Percentiles rank a stretch among this genome's conserved stretches.
Conservation (phyloP, 345 rosid species). For the Brassica cretica region DNA sequence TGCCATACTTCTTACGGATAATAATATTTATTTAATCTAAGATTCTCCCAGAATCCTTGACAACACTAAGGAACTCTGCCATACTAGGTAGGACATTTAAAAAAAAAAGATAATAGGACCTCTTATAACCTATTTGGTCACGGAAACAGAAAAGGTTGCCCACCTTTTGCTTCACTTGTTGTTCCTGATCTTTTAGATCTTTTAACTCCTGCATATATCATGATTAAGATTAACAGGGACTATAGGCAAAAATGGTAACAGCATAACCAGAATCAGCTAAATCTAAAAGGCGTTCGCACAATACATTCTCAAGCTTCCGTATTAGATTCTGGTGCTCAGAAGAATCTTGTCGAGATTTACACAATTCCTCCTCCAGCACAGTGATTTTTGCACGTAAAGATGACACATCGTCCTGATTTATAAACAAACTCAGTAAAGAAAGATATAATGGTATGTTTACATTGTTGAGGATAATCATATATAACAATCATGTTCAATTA, state of each 20-base stretch:
- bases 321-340: slow-evolving; percentile 54
- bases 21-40: neutral
- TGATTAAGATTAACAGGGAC: slow-evolving; percentile 15
- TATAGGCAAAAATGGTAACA: slow-evolving; percentile 6
- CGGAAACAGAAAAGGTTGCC: slow-evolving; percentile 4
- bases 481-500: neutral
- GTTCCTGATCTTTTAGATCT: slow-evolving; percentile 78
- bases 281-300: slow-evolving; percentile 24
- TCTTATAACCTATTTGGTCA: neutral
- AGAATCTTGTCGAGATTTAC: slow-evolving; percentile 70
- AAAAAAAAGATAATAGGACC: neutral
- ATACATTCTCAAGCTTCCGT: slow-evolving; percentile 77
- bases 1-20: slow-evolving; percentile 10
- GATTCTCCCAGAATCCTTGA: slow-evolving; percentile 22
- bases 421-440: slow-evolving; percentile 19
- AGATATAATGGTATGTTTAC: slow-evolving; percentile 8
- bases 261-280: slow-evolving; percentile 14
- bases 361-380: slow-evolving; percentile 77
- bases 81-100: neutral
- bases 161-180: slow-evolving; percentile 93
- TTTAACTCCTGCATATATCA: slow-evolving; percentile 71
- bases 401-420: slow-evolving; percentile 62
- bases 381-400: slow-evolving; percentile 68
- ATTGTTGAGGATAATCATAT: slow-evolving; percentile 12
- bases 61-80: slow-evolving; percentile 15